Conservation (phyloP, 306 rosid genomes). For the Prunus mira region DNA sequence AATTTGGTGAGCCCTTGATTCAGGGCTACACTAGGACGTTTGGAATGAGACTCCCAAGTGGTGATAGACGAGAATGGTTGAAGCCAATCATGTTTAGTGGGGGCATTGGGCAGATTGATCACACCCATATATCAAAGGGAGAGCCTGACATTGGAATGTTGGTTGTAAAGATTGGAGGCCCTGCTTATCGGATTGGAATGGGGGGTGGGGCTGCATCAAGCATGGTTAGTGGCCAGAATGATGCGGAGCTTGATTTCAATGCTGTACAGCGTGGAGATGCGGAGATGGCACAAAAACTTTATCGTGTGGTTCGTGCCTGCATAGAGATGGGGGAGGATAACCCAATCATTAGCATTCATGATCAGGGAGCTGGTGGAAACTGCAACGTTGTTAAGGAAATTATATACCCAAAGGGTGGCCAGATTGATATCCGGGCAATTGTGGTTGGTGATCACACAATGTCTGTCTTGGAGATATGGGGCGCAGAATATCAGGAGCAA, state of each 20-base stretch:
- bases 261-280: constrained; percentile 98
- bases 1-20: constrained; percentile 98
- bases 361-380: constrained; percentile 96
- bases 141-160: constrained; percentile 88
- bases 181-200: constrained; percentile 94
- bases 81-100: constrained; percentile 96
- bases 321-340: constrained; percentile 88
- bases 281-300: constrained; percentile 92
- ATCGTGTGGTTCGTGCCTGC: constrained; percentile 90
- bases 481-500: constrained; percentile 95
- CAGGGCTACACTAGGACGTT: constrained; percentile 93
- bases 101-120: constrained; percentile 92
- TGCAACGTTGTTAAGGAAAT: constrained; percentile 91
- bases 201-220: constrained; percentile 98
- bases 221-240: constrained; percentile 98
- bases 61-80: constrained; percentile 95
- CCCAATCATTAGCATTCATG: constrained; percentile 89
- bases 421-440: constrained; percentile 65
- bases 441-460: constrained; percentile 89
- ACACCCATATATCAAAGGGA: constrained; percentile 66
- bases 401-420: constrained; percentile 77
- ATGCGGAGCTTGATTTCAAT: constrained; percentile 88
- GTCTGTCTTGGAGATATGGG: constrained; percentile 95
- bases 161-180: constrained; percentile 96
- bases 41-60: constrained; percentile 91